Conservation (phyloP, 352 stramenopile genomes). For the Aphanomyces invadans region DNA sequence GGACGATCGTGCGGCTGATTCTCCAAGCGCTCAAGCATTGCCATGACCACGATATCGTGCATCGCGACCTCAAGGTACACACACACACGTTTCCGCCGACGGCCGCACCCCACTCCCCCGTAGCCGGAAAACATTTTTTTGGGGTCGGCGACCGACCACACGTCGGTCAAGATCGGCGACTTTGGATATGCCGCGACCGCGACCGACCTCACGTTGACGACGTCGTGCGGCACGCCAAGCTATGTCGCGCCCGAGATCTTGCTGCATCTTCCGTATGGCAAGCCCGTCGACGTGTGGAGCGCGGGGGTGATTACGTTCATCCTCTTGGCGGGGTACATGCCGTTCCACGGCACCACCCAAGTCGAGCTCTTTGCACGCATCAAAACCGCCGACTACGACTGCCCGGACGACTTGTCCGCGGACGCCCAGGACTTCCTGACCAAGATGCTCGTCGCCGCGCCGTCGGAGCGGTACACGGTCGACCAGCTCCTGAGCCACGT, state of each 20-base stretch:
- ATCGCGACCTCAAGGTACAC: constrained; percentile 75
- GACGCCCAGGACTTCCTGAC: constrained; percentile 44
- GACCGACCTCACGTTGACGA: background rate
- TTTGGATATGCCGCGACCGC: constrained; percentile 22
- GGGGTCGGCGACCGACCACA: background rate
- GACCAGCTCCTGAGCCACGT: constrained; percentile 47
- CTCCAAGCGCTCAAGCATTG: constrained; percentile 77
- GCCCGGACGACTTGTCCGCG: constrained; percentile 66
- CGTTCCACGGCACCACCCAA: constrained; percentile 32
- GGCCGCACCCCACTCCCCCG: constrained; percentile 24
- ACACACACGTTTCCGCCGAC: constrained; percentile 29
- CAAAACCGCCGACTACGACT: background rate
- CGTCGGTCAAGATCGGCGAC: constrained; percentile 20
- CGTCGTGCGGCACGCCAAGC: constrained; percentile 9
- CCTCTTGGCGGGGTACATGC: constrained; percentile 83
- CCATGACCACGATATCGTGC: constrained; percentile 75
- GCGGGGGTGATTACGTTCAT: constrained; percentile 23
- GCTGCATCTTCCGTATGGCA: constrained; percentile 12
- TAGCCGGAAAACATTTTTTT: constrained; percentile 24
- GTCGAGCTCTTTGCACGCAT: constrained; percentile 13
- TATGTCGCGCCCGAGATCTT: constrained; percentile 22
- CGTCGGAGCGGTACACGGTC: background rate
- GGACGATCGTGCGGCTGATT: constrained; percentile 70
- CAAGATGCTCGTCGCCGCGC: constrained; percentile 20
- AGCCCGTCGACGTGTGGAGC: constrained; percentile 23